Evolutionary conservation across 2,329 filamentous ascomycete species (phyloP).

Genomic region (Helotiales sp.): DNA sequence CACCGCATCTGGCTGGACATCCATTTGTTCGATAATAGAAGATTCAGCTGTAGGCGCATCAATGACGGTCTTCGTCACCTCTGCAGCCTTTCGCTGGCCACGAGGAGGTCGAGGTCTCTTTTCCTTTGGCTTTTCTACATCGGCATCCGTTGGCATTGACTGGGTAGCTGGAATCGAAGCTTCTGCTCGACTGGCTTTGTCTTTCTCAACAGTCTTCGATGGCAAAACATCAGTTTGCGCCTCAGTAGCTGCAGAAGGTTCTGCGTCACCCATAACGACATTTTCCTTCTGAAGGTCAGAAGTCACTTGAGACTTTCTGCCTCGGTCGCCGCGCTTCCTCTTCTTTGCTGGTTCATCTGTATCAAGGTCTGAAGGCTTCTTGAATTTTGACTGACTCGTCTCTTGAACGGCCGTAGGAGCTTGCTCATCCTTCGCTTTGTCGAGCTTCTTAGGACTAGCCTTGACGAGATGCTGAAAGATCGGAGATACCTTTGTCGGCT

Average conservation of each 20-base stretch:
- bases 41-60: background rate
- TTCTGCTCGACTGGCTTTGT: background rate
- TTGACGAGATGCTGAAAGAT: background rate
- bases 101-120: background rate
- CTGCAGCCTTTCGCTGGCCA: background rate
- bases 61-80: background rate
- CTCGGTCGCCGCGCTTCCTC: conserved; percentile 10
- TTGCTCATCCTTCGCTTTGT: no score
- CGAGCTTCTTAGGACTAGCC: background rate
- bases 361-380: background rate
- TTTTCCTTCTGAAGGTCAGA: background rate
- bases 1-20: background rate
- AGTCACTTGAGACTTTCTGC: conserved; percentile 1
- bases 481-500: background rate
- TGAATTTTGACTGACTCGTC: background rate
- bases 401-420: background rate
- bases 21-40: background rate
- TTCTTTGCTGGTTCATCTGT: background rate
- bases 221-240: background rate
- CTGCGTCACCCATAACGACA: background rate
- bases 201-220: background rate
- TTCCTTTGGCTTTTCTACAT: background rate
- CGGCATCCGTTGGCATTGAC: background rate
- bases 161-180: background rate
- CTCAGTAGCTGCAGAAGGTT: background rate